Evolutionary conservation across 169 alveolate genomes (phyloP), one percentile per base, ranked within the genome.

Genomic region (Cryptosporidium ubiquitum): DNA sequence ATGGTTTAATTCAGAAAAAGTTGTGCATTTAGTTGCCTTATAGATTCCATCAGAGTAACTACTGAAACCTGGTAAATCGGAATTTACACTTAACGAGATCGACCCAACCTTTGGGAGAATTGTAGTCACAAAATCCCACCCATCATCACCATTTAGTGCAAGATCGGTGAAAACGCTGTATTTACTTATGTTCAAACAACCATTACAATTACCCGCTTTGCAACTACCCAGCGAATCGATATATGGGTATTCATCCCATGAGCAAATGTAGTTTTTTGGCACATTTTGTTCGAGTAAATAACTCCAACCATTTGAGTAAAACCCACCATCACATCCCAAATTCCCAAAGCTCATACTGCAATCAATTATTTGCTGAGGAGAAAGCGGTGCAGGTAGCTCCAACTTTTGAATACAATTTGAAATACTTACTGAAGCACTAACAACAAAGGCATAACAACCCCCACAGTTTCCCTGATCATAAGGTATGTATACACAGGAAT

Each of bases 321-420:
- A 79, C n/a, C 89, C 89, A n/a, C 89, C 89, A 61, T 79, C 61
- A 29, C 89, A 79, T 40, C 89, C 89, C 20, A 61, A 31, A 37
- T 79, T 79, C 29, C 89, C 89, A 20, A 42, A 79, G 26, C 51
- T 20, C 1, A 0, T 33, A 42, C 89, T 79, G n/a, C 89, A 79
- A 49, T 79, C 89, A 31, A 79, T 79, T 61, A 79, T 79, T 79
- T 79, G 89, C 16, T 79, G 89, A 33, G 89, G 89, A 26, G 89
- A 79, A 0, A 79, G 68, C 10, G 79, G 64, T 1, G 89, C 66
- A 26, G 75, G 55, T 12, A 79, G 49, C 14, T 23, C 42, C 47
- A 23, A 23, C 23, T 58, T 66, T 58, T 79, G 89, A 12, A 79
- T 37, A 44, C 89, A 79, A 14, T 58, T 79, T 37, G 89, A 58